Base-by-base conservation (phyloP, 352 stramenopile species). In the Plasmopara muralis region DNA sequence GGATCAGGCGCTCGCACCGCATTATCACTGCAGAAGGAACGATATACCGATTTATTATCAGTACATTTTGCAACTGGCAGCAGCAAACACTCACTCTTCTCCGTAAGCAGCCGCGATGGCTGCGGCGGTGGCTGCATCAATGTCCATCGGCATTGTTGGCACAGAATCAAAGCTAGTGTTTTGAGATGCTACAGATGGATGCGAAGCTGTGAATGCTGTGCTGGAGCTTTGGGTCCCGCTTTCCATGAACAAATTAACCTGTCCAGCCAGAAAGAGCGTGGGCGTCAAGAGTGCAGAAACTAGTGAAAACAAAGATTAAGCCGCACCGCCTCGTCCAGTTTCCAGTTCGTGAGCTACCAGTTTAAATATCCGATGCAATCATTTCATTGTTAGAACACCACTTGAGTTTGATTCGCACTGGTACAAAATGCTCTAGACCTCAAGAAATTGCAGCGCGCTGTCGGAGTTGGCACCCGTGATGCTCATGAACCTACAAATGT, bases 231-330 rank as follows among this genome's bases (percentile, higher is more conserved):
- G 57, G 29, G 70, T 66, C 0, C 75, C 83, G 50, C 76, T 93
- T 47, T 93, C 83, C 83, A 93, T 90, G 57, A 79, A 93, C 37
- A 93, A 46, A 55, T 89, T 90, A 13, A 92, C 72, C 76, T 85
- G 47, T 9, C 60, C 16, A 33, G 9, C 13, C 0, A 2, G 38
- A 18, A 13, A 47, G 35, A 51, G 20, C 39, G 20, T 18, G 20
- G 20, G 20, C 20, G 20, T 33, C 38, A 16, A 35, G 13, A 14
- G 8, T 8, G 12, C 8, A 20, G 14, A 14, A 31, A n/a, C 5
- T 28, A 10, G 18, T 20, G 14, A n/a, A 44, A 8, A 25, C 20
- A 25, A 3, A 25, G 3, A 25, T 25, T 16, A 35, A 35, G 34
- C 47, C 78, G 16, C 34, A 90, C 77, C 28, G 83, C 78, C 66